phyloP scores from a whole-genome alignment of 2,329 filamentous ascomycete species.

The Fusarium pininemorale region DNA sequence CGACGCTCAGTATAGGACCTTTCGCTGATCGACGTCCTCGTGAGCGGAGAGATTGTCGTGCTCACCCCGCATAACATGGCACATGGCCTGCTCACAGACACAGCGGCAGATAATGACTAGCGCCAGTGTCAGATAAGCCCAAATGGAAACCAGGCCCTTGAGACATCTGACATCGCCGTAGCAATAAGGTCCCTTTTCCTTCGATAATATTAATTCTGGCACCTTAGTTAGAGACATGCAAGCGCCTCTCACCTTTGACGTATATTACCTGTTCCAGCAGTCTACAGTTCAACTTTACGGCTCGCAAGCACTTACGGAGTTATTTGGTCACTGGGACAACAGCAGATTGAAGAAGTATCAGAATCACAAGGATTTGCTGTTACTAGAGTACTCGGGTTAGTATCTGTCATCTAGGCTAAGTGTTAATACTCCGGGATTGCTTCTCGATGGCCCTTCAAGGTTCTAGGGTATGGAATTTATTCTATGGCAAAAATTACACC shows the following conservation, averaged over 20 bases:
- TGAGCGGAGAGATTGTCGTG: neutral
- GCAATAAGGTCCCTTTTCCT: too few relatives aligned
- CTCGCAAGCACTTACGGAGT: neutral
- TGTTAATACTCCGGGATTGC: neutral
- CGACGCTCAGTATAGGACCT: neutral
- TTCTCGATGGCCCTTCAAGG: rapidly evolving
- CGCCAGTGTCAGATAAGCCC: neutral
- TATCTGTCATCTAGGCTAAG: neutral
- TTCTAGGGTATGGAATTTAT: rapidly evolving
- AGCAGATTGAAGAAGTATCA: neutral
- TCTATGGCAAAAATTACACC: rapidly evolving
- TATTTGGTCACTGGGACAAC: rapidly evolving
- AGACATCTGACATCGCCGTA: neutral
- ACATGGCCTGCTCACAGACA: neutral
- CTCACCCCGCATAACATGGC: neutral
- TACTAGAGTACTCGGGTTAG: neutral
- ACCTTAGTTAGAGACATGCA: rapidly evolving
- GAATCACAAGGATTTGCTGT: neutral
- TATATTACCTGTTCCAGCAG: rapidly evolving
- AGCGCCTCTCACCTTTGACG: neutral
- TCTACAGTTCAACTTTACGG: too few relatives aligned
- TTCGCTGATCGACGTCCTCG: neutral
- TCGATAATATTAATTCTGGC: neutral
- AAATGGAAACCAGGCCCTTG: neutral
- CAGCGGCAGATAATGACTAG: neutral